These are phyloP conservation scores for Elymus sibiricus DNA, from an alignment of 176 grass and related monocot species.

Conservation along the genomic window DNA sequence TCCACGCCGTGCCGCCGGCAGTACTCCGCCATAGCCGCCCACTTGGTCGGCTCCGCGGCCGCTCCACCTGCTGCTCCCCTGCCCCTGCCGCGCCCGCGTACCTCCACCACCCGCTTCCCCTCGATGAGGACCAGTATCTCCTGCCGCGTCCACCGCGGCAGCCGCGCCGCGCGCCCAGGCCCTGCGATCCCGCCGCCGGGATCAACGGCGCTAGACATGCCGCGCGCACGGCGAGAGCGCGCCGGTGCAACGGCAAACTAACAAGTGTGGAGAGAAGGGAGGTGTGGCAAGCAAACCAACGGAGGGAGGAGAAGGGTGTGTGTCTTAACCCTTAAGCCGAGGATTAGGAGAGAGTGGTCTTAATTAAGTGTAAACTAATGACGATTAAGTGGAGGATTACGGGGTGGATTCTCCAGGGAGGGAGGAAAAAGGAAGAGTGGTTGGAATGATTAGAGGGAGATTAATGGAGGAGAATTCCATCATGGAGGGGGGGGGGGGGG, in stretches of 20 bases:
- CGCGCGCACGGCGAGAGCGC: background rate
- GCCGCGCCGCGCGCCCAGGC: slow-evolving; percentile 44
- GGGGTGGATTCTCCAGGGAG: background rate
- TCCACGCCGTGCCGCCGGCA: slow-evolving; percentile 80
- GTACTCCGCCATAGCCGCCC: slow-evolving; percentile 82
- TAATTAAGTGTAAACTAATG: slow-evolving; percentile 7
- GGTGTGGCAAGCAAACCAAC: slow-evolving; percentile 19
- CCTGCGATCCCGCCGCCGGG: background rate
- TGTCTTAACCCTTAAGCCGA: background rate
- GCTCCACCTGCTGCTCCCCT: background rate
- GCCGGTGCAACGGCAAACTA: background rate
- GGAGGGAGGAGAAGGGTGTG: background rate
- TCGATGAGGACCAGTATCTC: slow-evolving; percentile 97
- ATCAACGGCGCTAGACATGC: slow-evolving; percentile 36
- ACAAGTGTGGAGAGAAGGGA: background rate
- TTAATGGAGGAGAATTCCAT: background rate
- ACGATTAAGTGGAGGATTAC: background rate
- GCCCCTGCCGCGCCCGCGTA: slow-evolving; percentile 55
- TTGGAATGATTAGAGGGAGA: slow-evolving; percentile 7
- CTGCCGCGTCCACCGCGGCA: slow-evolving; percentile 94
- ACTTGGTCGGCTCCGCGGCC: slow-evolving; percentile 76
- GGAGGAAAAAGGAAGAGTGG: slow-evolving; percentile 17
- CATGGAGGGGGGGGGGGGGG: background rate
- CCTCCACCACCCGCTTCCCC: slow-evolving; percentile 85
- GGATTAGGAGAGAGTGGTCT: slow-evolving; percentile 16